A percentile compares a stretch with the other conserved stretches of the same genome.
Conservation (phyloP, 2,329 filamentous ascomycete genomes). For the Cladosporium velox region DNA sequence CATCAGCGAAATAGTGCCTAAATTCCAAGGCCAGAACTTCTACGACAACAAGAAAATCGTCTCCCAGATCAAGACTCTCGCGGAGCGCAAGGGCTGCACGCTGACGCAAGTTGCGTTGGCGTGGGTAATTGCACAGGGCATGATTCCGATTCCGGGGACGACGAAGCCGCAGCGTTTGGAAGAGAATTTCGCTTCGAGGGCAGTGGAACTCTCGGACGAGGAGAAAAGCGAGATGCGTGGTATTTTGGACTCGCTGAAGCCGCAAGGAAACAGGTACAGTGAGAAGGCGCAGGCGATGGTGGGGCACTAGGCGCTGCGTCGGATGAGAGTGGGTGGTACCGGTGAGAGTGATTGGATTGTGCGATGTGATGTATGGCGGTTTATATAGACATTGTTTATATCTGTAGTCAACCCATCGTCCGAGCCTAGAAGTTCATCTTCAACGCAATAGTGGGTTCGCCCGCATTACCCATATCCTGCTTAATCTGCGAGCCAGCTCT, state of each 20-base stretch:
- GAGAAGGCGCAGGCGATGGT: slow-evolving; percentile 22
- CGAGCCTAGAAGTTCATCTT: slow-evolving; percentile 78
- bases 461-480: slow-evolving; percentile 49
- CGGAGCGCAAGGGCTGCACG: slow-evolving; percentile 60
- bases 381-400: background rate
- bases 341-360: too few relatives aligned
- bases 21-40: slow-evolving; percentile 66
- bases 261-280: slow-evolving; percentile 41
- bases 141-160: slow-evolving; percentile 69
- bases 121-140: slow-evolving; percentile 60
- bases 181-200: slow-evolving; percentile 62
- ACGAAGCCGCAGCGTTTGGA: slow-evolving; percentile 57
- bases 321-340: too few relatives aligned
- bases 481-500: slow-evolving; percentile 45
- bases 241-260: slow-evolving; percentile 23
- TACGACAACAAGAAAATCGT: slow-evolving; percentile 66
- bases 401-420: background rate
- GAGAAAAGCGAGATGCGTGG: slow-evolving; percentile 13
- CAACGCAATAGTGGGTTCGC: slow-evolving; percentile 79
- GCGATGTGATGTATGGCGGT: background rate
- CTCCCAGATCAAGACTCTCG: slow-evolving; percentile 59
- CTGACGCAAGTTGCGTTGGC: slow-evolving; percentile 66
- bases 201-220: slow-evolving; percentile 48
- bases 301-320: slow-evolving; percentile 10
- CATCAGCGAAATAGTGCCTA: slow-evolving; percentile 45